A percentile compares a stretch with the other conserved stretches of the same genome.
These are phyloP conservation scores for Jamesozyma hellenica DNA, from an alignment of 805 yeast genomes.

Conservation along the genomic window DNA sequence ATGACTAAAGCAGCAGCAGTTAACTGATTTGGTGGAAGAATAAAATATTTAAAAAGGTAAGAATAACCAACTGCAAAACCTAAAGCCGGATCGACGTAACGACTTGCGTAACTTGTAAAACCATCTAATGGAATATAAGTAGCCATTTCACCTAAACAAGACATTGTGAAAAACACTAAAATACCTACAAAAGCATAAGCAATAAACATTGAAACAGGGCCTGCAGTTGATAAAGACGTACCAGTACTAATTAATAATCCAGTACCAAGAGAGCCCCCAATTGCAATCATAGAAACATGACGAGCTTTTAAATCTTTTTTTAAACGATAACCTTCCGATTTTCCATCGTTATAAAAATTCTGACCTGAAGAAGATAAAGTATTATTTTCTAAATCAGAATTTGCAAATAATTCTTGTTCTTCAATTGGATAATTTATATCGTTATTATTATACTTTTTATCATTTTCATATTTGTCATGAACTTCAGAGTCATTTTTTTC, in stretches of 20 bases:
- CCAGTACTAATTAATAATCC: conserved; percentile 75
- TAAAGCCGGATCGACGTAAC: conserved; percentile 40
- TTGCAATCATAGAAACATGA: conserved; percentile 63
- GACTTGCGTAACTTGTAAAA: conserved; percentile 48
- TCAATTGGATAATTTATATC: background rate
- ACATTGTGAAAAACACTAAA: conserved; percentile 58
- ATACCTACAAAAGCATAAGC: conserved; percentile 64
- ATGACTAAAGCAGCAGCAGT: conserved; percentile 40
- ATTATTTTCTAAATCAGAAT: conserved; percentile 5
- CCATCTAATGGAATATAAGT: conserved; percentile 60
- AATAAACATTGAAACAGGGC: conserved; percentile 47
- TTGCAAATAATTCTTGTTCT: conserved; percentile 3
- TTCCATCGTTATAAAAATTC: conserved; percentile 9
- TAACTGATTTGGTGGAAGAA: conserved; percentile 38
- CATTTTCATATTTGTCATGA: background rate
- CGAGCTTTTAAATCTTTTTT: conserved; percentile 36
- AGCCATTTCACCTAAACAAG: conserved; percentile 61
- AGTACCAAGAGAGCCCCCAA: conserved; percentile 79
- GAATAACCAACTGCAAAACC: conserved; percentile 41
- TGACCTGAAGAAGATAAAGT: background rate
- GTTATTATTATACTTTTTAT: background rate
- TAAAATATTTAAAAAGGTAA: conserved; percentile 37
- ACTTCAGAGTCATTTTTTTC: background rate
- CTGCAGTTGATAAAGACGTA: conserved; percentile 55
- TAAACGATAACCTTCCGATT: conserved; percentile 10